Base-by-base conservation (phyloP, 208 protist species). In the Crithidia fasciculata region DNA sequence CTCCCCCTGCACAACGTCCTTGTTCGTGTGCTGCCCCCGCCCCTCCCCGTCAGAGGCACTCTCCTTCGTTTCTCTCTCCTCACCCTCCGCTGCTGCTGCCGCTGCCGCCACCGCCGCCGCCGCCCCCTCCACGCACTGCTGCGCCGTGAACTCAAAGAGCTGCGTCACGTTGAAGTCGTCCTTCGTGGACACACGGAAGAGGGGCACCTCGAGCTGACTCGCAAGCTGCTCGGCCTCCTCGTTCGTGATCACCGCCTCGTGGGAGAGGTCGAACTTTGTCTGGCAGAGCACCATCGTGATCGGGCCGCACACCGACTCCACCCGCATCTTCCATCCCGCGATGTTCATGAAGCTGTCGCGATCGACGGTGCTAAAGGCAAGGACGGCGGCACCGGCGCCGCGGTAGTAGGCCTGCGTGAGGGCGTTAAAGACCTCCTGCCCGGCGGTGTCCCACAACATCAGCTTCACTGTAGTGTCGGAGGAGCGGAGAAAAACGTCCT, bases 361-460 rank as follows among this genome's bases (percentile, higher is more conserved):
- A 76, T 98, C 94, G 10, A 93, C 94, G 12, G 88, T 95, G 72
- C 94, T 95, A 58, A 99, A 99, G 28, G 85, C 82, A 0, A 98
- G 45, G 43, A 98, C 84, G 19, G 90, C 95, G 7, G 90, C 92
- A 19, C 83, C 88, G 6, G 95, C 85, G 47, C 92, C 94, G 53
- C 91, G 90, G 82, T 98, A 98, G 83, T 98, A 98, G n/a, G 80
- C 84, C 72, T 90, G 86, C 10, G 94, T 97, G n/a, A 98, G 81
- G 10, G 88, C 81, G 53, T 95, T 97, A 65, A 97, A 98, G 72
- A 96, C 91, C 72, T 98, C 95, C 65, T 98, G 92, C 12, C 97
- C 97, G 6, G 97, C 95, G 2, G 95, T 99, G 80, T 99, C 97
- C 96, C 97, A 99, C 13, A 99, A 85, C 88, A 97, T 94, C 16